Percentiles rank a stretch among this genome's conserved stretches.
These are phyloP conservation scores for Termitomyces heimii DNA, from an alignment of 768 basidiomycete species.

Conservation along the genomic window DNA sequence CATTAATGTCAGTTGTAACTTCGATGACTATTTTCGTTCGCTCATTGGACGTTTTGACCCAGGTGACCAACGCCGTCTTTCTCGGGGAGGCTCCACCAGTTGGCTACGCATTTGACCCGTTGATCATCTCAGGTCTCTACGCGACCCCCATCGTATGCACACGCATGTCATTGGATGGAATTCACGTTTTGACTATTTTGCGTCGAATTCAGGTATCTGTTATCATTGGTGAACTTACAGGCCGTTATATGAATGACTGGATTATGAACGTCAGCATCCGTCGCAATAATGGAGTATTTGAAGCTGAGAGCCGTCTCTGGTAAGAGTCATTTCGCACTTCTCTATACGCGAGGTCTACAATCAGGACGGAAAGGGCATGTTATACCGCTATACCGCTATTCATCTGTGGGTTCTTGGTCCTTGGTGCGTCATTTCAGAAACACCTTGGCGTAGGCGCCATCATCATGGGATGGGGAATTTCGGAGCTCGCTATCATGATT, in stretches of 20 bases:
- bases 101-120: conserved; percentile 48
- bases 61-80: conserved; percentile 67
- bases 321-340: conserved; percentile 15
- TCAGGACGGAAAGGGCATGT: conserved; percentile 37
- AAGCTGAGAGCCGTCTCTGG: conserved; percentile 59
- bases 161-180: not conserved
- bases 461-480: conserved; percentile 65
- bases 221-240: conserved; percentile 44
- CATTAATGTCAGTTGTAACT: conserved; percentile 39
- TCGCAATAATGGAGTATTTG: conserved; percentile 51
- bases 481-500: conserved; percentile 50
- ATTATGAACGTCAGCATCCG: conserved; percentile 40
- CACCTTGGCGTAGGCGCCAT: conserved; percentile 46
- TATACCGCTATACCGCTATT: conserved; percentile 58
- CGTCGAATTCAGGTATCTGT: conserved; percentile 35
- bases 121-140: conserved; percentile 47
- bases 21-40: not conserved
- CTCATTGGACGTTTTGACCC: not conserved
- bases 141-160: conserved; percentile 48
- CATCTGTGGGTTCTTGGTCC: conserved; percentile 52
- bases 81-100: conserved; percentile 46
- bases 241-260: conserved; percentile 49
- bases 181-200: not conserved
- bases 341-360: not conserved
- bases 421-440: conserved; percentile 51